A percentile compares a stretch with the other conserved stretches of the same genome.
phyloP scores from a whole-genome alignment of 179 eudicot genomes.

The Nepenthes alata region DNA sequence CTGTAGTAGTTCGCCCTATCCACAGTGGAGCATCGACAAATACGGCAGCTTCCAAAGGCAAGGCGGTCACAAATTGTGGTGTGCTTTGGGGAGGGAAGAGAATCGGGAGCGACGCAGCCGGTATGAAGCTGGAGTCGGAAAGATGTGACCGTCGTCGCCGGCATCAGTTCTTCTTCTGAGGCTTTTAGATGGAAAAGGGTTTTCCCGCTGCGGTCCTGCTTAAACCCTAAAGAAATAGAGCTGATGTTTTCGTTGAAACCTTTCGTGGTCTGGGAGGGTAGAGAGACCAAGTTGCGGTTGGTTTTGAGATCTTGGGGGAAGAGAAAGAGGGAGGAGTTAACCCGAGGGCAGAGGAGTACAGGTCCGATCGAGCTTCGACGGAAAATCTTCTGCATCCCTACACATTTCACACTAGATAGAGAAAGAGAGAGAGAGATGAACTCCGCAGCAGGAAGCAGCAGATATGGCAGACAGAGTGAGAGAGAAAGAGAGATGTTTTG shows the following conservation, averaged over 20 bases:
- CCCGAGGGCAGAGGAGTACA: constrained; percentile 10
- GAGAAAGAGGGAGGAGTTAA: too few relatives aligned
- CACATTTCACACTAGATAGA: too few relatives aligned
- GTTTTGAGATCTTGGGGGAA: too few relatives aligned
- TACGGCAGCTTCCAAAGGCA: constrained; percentile 12
- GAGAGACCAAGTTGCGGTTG: too few relatives aligned
- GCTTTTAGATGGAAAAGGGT: constrained; percentile 9
- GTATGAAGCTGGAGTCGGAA: constrained; percentile 13
- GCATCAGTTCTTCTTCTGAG: not conserved
- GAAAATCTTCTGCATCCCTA: constrained; percentile 50
- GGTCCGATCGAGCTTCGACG: constrained; percentile 28
- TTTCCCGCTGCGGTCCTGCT: too few relatives aligned
- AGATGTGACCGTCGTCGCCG: constrained; percentile 6
- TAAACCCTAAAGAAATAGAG: not conserved
- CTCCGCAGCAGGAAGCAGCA: too few relatives aligned
- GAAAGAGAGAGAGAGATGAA: too few relatives aligned
- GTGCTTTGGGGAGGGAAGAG: not conserved
- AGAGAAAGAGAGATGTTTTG: too few relatives aligned
- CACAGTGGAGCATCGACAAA: constrained; percentile 26
- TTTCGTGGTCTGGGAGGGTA: too few relatives aligned
- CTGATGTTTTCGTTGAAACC: not conserved
- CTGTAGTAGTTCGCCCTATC: constrained; percentile 11
- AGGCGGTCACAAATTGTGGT: not conserved
- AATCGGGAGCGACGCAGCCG: not conserved
- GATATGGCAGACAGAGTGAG: too few relatives aligned